Evolutionary conservation across 2,329 filamentous ascomycete genomes (phyloP).

Genomic region (Cladorrhinum sp.): DNA sequence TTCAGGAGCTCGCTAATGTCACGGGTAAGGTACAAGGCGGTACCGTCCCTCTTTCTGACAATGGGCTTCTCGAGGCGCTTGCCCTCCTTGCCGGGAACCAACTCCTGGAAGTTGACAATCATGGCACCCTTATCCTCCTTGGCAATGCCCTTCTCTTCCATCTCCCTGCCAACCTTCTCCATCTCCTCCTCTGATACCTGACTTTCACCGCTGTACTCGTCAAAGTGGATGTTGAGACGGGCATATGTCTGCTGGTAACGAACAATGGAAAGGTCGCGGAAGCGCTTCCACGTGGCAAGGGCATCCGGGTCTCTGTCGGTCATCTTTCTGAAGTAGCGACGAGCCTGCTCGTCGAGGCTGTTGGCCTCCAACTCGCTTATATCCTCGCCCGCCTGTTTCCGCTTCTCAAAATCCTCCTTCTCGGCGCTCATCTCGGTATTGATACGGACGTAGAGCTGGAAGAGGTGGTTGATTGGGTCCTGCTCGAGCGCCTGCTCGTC

Average conservation of each 20-base stretch:
- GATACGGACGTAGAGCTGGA: constrained; percentile 78
- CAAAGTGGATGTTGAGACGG: constrained; percentile 67
- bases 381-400: constrained; percentile 53
- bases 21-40: constrained; percentile 72
- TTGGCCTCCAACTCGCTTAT: constrained; percentile 48
- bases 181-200: constrained; percentile 67
- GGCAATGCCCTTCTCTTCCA: constrained; percentile 62
- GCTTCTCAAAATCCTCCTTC: constrained; percentile 61
- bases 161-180: constrained; percentile 57
- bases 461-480: constrained; percentile 79
- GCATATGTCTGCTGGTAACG: constrained; percentile 67
- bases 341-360: constrained; percentile 70
- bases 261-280: constrained; percentile 64
- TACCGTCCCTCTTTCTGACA: constrained; percentile 70
- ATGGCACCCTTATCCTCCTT: constrained; percentile 70
- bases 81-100: constrained; percentile 62
- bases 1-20: constrained; percentile 73
- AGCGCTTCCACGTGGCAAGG: constrained; percentile 60
- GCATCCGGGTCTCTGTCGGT: constrained; percentile 63
- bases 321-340: constrained; percentile 69
- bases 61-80: constrained; percentile 70
- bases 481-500: constrained; percentile 66
- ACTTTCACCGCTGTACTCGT: constrained; percentile 72
- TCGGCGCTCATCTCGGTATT: constrained; percentile 65
- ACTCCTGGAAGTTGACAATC: constrained; percentile 69